A percentile compares a stretch with the other conserved stretches of the same genome.
Evolutionary conservation across 2,329 filamentous ascomycete species (phyloP).

Genomic region (Graphiopsis chlorocephala): DNA sequence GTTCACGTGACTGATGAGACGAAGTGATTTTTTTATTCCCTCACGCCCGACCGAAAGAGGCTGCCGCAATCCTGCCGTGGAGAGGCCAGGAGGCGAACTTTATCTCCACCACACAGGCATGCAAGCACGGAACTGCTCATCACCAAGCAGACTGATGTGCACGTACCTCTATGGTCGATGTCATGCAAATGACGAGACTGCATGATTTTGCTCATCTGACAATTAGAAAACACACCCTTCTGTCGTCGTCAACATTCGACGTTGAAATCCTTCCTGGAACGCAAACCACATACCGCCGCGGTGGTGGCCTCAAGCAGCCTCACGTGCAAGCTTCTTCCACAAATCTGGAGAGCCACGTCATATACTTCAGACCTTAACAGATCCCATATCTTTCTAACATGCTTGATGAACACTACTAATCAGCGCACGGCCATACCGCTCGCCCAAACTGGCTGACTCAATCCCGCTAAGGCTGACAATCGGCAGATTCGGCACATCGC

Average conservation of each 20-base stretch:
- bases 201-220: background rate
- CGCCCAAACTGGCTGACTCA: slow-evolving; percentile 1
- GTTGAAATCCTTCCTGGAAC: background rate
- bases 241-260: background rate
- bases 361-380: background rate
- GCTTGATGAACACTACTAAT: background rate
- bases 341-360: background rate
- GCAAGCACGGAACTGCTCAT: background rate
- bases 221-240: background rate
- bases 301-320: too few species aligned
- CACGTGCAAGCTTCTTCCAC: background rate
- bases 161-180: background rate
- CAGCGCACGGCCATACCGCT: slow-evolving; percentile 8
- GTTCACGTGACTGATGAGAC: background rate
- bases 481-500: slow-evolving; percentile 6
- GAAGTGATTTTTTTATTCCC: background rate
- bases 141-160: background rate
- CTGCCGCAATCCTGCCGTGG: slow-evolving; percentile 4
- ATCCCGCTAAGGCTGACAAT: slow-evolving; percentile 11
- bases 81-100: background rate
- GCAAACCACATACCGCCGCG: too few species aligned
- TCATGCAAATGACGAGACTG: background rate
- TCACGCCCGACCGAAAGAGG: background rate
- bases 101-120: background rate
- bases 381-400: background rate